Percentiles rank a stretch among this genome's conserved stretches.
These are phyloP conservation scores for Gymnopilus junonius DNA, from an alignment of 768 basidiomycete species.

Conservation along the genomic window DNA sequence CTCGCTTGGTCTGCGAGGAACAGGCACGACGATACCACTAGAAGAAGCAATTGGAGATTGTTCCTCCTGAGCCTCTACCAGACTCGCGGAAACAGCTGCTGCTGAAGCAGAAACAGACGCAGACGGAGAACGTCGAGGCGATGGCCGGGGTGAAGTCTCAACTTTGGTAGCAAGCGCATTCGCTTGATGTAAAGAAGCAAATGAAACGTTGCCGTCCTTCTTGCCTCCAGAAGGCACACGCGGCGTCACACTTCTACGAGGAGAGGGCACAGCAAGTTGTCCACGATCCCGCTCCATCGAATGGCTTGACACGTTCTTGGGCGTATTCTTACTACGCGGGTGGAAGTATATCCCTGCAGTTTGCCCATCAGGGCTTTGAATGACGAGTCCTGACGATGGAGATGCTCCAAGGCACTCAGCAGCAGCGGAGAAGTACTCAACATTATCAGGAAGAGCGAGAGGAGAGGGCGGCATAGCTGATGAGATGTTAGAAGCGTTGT, in stretches of 20 bases:
- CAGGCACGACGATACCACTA: constrained; percentile 12
- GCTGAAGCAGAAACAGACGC: not conserved
- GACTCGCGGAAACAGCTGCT: not conserved
- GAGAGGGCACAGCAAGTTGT: constrained; percentile 32
- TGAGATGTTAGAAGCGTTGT: constrained; percentile 41
- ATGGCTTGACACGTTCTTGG: constrained; percentile 37
- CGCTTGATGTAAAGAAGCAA: constrained; percentile 40
- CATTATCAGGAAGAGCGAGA: constrained; percentile 66
- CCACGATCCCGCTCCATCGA: constrained; percentile 54
- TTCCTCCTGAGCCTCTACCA: constrained; percentile 6
- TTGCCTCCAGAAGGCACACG: constrained; percentile 28
- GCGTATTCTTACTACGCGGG: constrained; percentile 55
- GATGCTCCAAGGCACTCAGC: constrained; percentile 75
- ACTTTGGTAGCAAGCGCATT: not conserved
- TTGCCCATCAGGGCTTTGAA: constrained; percentile 92
- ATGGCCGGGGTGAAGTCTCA: not conserved
- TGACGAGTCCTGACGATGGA: constrained; percentile 84
- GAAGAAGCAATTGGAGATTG: constrained; percentile 10
- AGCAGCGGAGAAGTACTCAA: constrained; percentile 75
- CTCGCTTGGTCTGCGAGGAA: constrained; percentile 17
- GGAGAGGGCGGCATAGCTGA: constrained; percentile 62
- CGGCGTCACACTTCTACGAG: constrained; percentile 31
- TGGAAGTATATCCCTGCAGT: constrained; percentile 97
- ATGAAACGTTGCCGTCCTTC: constrained; percentile 21
- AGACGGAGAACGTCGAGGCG: not conserved